Percentiles rank a stretch among this genome's conserved stretches.
These are phyloP conservation scores for Cubamyces lactineus DNA, from an alignment of 768 basidiomycete genomes.

Conservation along the genomic window DNA sequence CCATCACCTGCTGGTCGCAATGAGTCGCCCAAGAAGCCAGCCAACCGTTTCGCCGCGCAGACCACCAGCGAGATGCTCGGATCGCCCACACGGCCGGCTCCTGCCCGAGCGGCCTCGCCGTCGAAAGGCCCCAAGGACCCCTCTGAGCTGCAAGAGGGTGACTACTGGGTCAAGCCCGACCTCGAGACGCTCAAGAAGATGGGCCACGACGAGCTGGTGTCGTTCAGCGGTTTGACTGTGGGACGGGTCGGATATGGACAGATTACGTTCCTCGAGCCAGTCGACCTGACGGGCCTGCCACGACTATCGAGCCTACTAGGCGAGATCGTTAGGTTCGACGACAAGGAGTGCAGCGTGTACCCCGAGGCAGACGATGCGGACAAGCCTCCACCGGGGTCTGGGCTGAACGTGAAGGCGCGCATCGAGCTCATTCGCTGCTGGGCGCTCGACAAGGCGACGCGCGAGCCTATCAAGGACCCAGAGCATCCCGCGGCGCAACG, in stretches of 20 bases:
- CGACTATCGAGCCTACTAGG: conserved; percentile 84
- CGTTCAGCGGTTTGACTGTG: conserved; percentile 78
- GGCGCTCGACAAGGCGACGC: conserved; percentile 88
- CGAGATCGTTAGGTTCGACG: conserved; percentile 84
- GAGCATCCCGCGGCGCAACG: conserved; percentile 68
- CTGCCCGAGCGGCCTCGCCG: conserved; percentile 38
- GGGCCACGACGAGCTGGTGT: conserved; percentile 72
- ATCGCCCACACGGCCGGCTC: conserved; percentile 15
- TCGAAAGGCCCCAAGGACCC: conserved; percentile 36
- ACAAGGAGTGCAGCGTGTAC: conserved; percentile 93
- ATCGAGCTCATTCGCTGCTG: conserved; percentile 82
- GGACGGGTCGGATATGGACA: conserved; percentile 93
- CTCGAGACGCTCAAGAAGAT: conserved; percentile 70
- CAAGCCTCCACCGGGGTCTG: conserved; percentile 82
- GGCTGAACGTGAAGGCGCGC: conserved; percentile 85
- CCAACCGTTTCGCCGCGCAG: conserved; percentile 48
- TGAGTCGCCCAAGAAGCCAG: conserved; percentile 36
- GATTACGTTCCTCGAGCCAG: conserved; percentile 75
- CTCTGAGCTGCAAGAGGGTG: conserved; percentile 71
- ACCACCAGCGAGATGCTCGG: conserved; percentile 32
- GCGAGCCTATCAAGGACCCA: conserved; percentile 86
- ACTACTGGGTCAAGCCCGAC: conserved; percentile 90
- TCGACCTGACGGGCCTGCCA: conserved; percentile 84
- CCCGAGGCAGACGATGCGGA: conserved; percentile 85
- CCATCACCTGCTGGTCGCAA: conserved; percentile 24